Percentiles rank a stretch among this genome's conserved stretches.
These are phyloP conservation scores for Abelmoschus esculentus DNA, from an alignment of 345 rosid genomes.

Conservation along the genomic window DNA sequence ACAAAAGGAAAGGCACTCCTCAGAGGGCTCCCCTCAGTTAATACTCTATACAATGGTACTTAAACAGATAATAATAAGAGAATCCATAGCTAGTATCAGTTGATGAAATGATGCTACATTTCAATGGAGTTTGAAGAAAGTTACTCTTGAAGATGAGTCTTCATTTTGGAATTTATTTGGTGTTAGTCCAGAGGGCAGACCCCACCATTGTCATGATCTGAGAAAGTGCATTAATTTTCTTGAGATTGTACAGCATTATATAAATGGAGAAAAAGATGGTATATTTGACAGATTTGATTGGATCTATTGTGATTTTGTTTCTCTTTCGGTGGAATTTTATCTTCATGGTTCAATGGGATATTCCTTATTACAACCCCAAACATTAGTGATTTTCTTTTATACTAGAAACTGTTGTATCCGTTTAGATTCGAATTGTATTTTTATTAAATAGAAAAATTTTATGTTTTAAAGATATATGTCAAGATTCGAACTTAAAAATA, in stretches of 20 bases:
- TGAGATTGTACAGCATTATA: slow-evolving; percentile 18
- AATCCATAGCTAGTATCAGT: not conserved
- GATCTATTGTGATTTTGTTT: slow-evolving; percentile 13
- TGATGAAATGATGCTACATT: not conserved
- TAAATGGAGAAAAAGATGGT: not conserved
- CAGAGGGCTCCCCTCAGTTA: slow-evolving; percentile 46
- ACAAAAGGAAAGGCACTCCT: slow-evolving; percentile 71
- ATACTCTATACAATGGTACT: slow-evolving; percentile 1
- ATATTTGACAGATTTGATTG: slow-evolving; percentile 2
- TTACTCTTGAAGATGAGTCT: not conserved
- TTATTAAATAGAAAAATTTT: too few species aligned
- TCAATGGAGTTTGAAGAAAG: not conserved
- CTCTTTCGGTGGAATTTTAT: slow-evolving; percentile 11
- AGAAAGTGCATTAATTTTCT: not conserved
- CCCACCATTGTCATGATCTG: slow-evolving; percentile 4
- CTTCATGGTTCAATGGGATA: not conserved
- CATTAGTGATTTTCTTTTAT: too few species aligned
- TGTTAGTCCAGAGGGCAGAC: not conserved
- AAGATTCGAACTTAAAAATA: too few species aligned
- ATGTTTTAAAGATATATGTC: too few species aligned
- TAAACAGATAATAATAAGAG: slow-evolving; percentile 17
- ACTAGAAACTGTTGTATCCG: not conserved
- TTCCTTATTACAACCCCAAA: too few species aligned
- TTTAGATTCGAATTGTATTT: not conserved
- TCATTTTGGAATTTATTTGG: not conserved